A percentile compares a stretch with the other conserved stretches of the same genome.
Conservation (phyloP, 2,329 filamentous ascomycete species). For the Dactylella cylindrospora region DNA sequence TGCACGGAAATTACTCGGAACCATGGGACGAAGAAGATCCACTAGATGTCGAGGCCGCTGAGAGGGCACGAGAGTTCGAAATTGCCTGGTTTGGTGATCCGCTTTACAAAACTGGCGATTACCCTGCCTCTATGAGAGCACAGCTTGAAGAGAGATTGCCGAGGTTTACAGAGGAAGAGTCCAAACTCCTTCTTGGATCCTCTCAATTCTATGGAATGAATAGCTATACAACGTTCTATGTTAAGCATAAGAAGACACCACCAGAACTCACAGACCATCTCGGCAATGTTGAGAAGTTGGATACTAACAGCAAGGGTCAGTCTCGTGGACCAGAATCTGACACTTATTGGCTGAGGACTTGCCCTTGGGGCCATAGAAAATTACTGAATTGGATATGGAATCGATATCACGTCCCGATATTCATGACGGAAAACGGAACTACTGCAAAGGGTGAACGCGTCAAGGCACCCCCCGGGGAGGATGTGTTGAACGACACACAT, state of each 20-base stretch:
- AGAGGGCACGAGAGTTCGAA: conserved; percentile 54
- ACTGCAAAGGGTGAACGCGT: conserved; percentile 53
- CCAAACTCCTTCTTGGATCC: conserved; percentile 52
- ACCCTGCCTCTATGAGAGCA: conserved; percentile 53
- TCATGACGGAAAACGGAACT: conserved; percentile 55
- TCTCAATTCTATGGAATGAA: conserved; percentile 55
- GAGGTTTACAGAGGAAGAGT: conserved; percentile 53
- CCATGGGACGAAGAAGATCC: conserved; percentile 53
- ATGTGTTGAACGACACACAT: conserved; percentile 53
- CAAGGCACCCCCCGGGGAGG: conserved; percentile 49
- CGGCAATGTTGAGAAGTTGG: conserved; percentile 53
- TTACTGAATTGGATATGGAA: conserved; percentile 54
- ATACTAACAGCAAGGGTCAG: conserved; percentile 51
- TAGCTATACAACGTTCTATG: conserved; percentile 54
- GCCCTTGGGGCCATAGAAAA: conserved; percentile 53
- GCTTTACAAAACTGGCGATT: conserved; percentile 53
- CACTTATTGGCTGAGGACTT: conserved; percentile 53
- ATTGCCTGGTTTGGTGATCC: conserved; percentile 55
- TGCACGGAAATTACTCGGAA: conserved; percentile 55
- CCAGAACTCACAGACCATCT: conserved; percentile 53
- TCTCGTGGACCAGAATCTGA: conserved; percentile 52
- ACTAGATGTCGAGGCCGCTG: conserved; percentile 52
- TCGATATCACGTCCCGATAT: conserved; percentile 54
- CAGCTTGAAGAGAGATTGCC: conserved; percentile 53
- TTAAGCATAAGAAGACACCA: conserved; percentile 51